Conservation (phyloP, 805 yeast species). For the Huiozyma sinensis region DNA sequence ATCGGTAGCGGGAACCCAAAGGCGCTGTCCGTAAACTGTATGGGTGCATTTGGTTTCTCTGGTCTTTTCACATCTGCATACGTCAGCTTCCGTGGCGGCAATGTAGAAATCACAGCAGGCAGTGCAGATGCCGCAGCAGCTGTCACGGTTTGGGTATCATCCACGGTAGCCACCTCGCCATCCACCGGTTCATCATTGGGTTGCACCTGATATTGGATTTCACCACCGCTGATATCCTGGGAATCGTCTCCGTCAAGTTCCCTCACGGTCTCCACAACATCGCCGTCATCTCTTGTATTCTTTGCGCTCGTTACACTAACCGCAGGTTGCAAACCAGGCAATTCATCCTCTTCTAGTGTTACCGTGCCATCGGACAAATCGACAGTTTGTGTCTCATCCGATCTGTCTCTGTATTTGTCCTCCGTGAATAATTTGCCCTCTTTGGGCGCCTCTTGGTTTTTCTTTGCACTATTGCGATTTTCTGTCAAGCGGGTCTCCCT, state of each 20-base stretch:
- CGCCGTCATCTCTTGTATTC: constrained; percentile 3
- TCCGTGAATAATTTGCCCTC: background rate
- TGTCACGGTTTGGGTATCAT: background rate
- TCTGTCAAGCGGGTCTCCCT: background rate
- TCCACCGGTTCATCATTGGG: background rate
- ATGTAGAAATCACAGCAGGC: background rate
- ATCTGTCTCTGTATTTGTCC: background rate
- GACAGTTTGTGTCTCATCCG: no score
- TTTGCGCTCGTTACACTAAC: constrained; percentile 11
- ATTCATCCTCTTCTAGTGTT: background rate
- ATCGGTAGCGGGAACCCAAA: constrained; percentile 85
- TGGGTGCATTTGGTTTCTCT: constrained; percentile 42
- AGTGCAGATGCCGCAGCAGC: background rate
- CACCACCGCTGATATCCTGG: constrained; percentile 10
- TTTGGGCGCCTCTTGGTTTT: background rate
- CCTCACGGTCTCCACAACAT: constrained; percentile 11
- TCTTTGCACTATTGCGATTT: background rate
- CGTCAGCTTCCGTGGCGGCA: constrained; percentile 28
- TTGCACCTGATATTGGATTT: background rate
- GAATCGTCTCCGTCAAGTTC: constrained; percentile 18
- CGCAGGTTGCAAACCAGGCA: constrained; percentile 13
- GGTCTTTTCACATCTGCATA: constrained; percentile 29
- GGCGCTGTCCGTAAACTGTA: constrained; percentile 63
- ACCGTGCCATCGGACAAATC: background rate
- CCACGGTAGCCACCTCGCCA: background rate